Evolutionary conservation across 306 rosid genomes (phyloP), one percentile per base, ranked within the genome.

Genomic region (Cicer chorassanicum): DNA sequence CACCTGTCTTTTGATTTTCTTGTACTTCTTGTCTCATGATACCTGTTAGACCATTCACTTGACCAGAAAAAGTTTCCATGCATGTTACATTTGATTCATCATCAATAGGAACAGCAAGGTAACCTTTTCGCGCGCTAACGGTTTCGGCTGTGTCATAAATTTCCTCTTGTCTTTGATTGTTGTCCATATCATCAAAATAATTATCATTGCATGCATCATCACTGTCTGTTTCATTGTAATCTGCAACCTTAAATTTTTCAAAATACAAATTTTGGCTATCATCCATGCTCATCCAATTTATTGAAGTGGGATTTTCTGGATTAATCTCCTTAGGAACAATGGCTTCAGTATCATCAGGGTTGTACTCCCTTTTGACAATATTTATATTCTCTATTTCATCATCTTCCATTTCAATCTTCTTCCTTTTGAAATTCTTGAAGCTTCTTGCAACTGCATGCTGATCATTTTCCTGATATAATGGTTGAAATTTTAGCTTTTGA

Each of bases 201-300:
- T 78, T 76, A 75, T 79, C 71, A 43, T 81, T 83, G 51, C 80
- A 87, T 13, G 67, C 87, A 60, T 86, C 86, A 21, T 87, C 87
- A 71, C 89, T 86, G 2, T 89, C 89, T 50, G 86, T 72, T 78
- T 86, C 84, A 68, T 77, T 88, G 41, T 61, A 82, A 44, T 86
- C 86, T 81, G 84, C 86, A 14, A 62, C 88, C 81, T 84, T 87
- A 6, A 73, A 53, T 44, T 80, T 93, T 65, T 79, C 92, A 50
- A 9, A 66, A 43, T 53, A 68, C 60, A 81, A 70, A 69, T 72
- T 78, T 74, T 86, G 92, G 19, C 80, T 88, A 54, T 90, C 91
- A 56, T 87, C 94, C 87, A 81, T 82, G 89, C 88, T 87, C 91
- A 93, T 87, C 98, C 93, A 93, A 82, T 83, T 90, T 61, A 93